Evolutionary conservation across 2,329 filamentous ascomycete species (phyloP).

Genomic region (Fusarium phyllophilum): DNA sequence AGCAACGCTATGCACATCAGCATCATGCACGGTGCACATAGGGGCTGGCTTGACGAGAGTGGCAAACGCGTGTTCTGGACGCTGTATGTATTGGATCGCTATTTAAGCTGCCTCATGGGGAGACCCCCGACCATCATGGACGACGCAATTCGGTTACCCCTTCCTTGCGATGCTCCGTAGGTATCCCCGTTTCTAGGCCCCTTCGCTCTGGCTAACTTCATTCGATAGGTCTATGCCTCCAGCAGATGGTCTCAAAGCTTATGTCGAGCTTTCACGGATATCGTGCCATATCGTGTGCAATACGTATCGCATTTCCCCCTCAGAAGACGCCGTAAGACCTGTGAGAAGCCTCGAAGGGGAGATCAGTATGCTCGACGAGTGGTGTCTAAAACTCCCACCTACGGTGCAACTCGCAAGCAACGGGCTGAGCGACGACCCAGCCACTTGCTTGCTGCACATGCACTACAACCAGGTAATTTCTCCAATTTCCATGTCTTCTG

Average conservation of each 20-base stretch:
- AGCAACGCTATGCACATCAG: conserved; percentile 59
- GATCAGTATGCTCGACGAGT: conserved; percentile 55
- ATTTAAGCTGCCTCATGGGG: conserved; percentile 60
- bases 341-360: conserved; percentile 52
- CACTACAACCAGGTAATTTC: conserved; percentile 53
- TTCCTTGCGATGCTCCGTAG: conserved; percentile 55
- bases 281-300: conserved; percentile 60
- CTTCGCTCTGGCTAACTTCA: neutral
- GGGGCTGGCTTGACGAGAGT: conserved; percentile 55
- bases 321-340: conserved; percentile 39
- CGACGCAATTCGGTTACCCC: conserved; percentile 57
- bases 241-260: conserved; percentile 56
- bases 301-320: conserved; percentile 55
- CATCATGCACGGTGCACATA: conserved; percentile 60
- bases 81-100: conserved; percentile 61
- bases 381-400: conserved; percentile 52
- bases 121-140: conserved; percentile 59
- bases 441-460: conserved; percentile 60
- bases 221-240: conserved; percentile 54
- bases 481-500: too few species aligned
- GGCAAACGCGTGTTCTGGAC: conserved; percentile 63
- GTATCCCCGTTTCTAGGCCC: conserved; percentile 23
- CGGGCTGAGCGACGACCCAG: conserved; percentile 53
- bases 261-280: conserved; percentile 59
- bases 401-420: conserved; percentile 51